Base-by-base conservation (phyloP, 768 basidiomycete species). In the Termitomyces sp. region DNA sequence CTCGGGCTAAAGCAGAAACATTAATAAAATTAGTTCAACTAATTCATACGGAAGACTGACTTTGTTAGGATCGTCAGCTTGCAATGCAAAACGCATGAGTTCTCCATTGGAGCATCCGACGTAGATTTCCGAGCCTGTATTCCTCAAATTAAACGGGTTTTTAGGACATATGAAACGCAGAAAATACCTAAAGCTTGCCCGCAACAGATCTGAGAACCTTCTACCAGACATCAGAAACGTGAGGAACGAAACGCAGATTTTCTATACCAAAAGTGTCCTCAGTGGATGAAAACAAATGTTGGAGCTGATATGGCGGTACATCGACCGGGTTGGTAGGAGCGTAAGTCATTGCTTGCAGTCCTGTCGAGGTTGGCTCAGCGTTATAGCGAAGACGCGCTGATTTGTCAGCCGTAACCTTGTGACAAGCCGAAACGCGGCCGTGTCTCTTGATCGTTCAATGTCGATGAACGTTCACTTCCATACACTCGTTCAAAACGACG, bases 41-140 rank as follows among this genome's bases (percentile, higher is more conserved):
- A 8, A 43, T 33, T 45, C 13, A 20, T 16, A 35, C 13, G 16
- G 16, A 35, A 32, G 10, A 63, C 77, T 57, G 59, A 83, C 83
- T 64, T 77, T 74, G 63, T 71, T 75, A 24, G 79, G 70, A 60
- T 79, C 76, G 62, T 82, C 83, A 3, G 77, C 79, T 63, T 87
- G 87, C 22, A 91, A 75, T 1, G 87, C 79, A 67, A 88, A 95
- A 44, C 93, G 86, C 36, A 94, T 73, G 8, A 97, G 77, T 62
- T 92, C 84, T 22, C 94, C 93, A 58, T 94, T 92, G 22, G 86
- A 84, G 60, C 88, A 89, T 13, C 93, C 94, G 13, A 92, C 81
- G 63, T 94, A 95, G 26, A 96, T 81, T 65, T 97, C 94, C 43
- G 86, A 85, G 33, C 87, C 91, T 92, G 53, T 18, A 40, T 40